Conservation (phyloP, 73 alveolate genomes). For the Symbiodinium natans region DNA sequence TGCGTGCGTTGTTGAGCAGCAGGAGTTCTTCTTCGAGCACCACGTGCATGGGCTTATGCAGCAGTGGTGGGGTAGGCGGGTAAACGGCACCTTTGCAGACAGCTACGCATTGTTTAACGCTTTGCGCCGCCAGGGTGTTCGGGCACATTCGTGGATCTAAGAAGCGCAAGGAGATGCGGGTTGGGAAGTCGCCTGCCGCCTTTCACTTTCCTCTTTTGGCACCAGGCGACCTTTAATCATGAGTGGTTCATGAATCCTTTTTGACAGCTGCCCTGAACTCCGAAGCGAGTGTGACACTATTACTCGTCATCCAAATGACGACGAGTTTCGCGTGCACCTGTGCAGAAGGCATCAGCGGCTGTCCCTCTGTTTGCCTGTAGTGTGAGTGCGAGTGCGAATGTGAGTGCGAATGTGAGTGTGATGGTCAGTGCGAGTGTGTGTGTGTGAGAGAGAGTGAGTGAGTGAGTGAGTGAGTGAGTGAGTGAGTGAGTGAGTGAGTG, state of each 20-base stretch:
- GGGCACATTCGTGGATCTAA: constrained; percentile 44
- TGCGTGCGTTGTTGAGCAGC: too few species aligned
- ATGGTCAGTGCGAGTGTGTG: not conserved
- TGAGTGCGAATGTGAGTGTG: not conserved
- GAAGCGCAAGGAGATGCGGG: too few species aligned
- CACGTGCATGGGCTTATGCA: not conserved
- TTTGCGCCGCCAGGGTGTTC: constrained; percentile 20
- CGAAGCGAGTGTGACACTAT: too few species aligned
- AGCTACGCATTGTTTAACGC: not conserved
- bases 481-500: not conserved
- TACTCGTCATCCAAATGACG: too few species aligned
- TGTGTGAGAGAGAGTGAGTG: not conserved
- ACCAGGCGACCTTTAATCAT: too few species aligned
- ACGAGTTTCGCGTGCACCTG: too few species aligned
- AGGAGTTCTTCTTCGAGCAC: constrained; percentile 37
- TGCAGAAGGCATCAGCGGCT: too few species aligned
- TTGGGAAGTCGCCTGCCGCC: too few species aligned
- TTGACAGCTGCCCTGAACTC: too few species aligned
- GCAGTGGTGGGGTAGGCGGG: not conserved
- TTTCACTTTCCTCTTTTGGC: too few species aligned
- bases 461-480: not conserved
- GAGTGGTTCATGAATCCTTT: too few species aligned
- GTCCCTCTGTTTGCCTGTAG: too few species aligned
- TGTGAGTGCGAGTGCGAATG: not conserved
- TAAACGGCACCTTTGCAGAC: not conserved